These are phyloP conservation scores for Candida dendrica DNA, from an alignment of 805 yeast species.

Conservation along the genomic window DNA sequence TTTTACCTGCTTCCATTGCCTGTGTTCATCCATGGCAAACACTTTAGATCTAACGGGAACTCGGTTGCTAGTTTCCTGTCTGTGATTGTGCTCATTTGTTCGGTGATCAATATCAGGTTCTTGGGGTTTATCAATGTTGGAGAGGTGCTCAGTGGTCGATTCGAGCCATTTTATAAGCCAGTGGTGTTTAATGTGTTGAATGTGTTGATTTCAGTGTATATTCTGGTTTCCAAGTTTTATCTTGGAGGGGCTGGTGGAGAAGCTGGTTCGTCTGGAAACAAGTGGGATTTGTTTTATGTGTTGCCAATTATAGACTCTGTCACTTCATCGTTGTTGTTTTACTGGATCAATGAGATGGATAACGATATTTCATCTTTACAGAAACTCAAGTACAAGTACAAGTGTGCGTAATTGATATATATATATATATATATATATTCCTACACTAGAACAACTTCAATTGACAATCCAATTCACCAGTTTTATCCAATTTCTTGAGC, in stretches of 20 bases:
- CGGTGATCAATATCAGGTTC: background rate
- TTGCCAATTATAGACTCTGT: conserved; percentile 12
- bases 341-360: background rate
- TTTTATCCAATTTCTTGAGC: background rate
- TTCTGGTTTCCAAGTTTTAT: background rate
- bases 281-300: conserved; percentile 7
- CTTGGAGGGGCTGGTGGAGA: background rate
- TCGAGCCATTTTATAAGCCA: background rate
- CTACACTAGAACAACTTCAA: background rate
- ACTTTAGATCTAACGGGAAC: conserved; percentile 11
- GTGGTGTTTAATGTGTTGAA: background rate
- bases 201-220: background rate
- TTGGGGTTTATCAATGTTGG: background rate
- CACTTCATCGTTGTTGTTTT: background rate
- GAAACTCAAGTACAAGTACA: conserved; percentile 23
- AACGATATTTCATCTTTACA: conserved; percentile 9
- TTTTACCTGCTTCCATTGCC: conserved; percentile 17
- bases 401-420: conserved; percentile 23
- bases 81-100: background rate
- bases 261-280: background rate
- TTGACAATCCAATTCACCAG: background rate
- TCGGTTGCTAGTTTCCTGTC: conserved; percentile 4
- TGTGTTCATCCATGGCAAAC: conserved; percentile 10
- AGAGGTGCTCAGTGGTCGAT: too few relatives aligned
- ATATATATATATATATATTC: too few relatives aligned